Evolutionary conservation across 345 rosid genomes (phyloP).

Genomic region (Gossypioides kirkii): DNA sequence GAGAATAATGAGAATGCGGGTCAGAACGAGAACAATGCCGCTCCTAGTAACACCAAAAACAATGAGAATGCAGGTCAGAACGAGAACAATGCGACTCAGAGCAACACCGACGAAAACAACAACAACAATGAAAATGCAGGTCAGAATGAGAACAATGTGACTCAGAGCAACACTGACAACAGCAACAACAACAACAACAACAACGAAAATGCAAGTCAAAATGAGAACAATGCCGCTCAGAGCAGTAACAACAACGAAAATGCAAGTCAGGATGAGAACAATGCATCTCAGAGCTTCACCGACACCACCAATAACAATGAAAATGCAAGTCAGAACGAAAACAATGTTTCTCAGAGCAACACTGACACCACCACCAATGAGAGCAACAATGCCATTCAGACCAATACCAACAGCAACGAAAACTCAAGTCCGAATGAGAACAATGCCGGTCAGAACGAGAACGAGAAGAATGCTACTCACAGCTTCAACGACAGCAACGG

Average conservation of each 20-base stretch:
- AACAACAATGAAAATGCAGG: too few species aligned
- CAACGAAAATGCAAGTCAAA: background rate
- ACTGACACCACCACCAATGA: conserved; percentile 12
- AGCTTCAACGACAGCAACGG: too few species aligned
- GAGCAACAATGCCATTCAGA: background rate
- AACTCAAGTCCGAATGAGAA: background rate
- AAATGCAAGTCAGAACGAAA: conserved; percentile 5
- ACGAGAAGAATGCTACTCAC: conserved; percentile 3
- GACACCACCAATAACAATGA: background rate
- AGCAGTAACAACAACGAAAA: background rate
- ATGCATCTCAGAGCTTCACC: background rate
- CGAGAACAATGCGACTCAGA: too few species aligned
- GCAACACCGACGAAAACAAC: too few species aligned
- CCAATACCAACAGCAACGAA: background rate
- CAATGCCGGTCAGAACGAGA: background rate
- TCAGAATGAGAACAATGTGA: background rate
- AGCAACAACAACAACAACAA: background rate
- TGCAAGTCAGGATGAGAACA: background rate
- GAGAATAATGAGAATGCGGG: background rate
- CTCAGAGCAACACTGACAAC: background rate
- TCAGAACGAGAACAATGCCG: background rate
- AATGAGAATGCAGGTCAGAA: background rate
- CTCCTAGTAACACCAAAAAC: background rate
- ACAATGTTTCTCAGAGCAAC: conserved; percentile 22
- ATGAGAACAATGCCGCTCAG: background rate